These are phyloP conservation scores for Corymbia calophylla DNA, from an alignment of 441 rosid genomes.

Conservation along the genomic window DNA sequence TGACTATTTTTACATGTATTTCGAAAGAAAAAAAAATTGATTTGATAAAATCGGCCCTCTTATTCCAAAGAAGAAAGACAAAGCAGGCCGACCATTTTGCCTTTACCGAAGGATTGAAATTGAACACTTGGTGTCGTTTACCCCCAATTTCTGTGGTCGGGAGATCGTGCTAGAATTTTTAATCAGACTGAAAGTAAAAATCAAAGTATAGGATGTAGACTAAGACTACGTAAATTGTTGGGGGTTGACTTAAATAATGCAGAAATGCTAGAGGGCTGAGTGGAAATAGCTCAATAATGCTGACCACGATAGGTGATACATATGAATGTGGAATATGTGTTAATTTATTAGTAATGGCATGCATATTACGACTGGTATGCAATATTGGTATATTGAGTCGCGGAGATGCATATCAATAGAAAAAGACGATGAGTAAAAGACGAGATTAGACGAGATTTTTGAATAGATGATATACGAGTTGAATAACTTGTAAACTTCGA, in stretches of 20 bases:
- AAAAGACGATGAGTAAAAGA: not conserved
- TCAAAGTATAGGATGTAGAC: not conserved
- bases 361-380: no score
- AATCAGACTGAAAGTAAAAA: no score
- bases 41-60: not conserved
- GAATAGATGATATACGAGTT: not conserved
- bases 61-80: not conserved
- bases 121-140: not conserved
- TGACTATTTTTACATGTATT: not conserved
- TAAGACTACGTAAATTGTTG: no score
- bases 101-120: accelerated
- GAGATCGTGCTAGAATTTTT: not conserved
- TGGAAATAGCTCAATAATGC: not conserved
- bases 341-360: not conserved
- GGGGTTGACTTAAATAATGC: not conserved
- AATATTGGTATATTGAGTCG: not conserved
- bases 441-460: not conserved
- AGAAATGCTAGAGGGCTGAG: not conserved
- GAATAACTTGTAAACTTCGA: not conserved
- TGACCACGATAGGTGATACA: not conserved
- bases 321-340: not conserved
- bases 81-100: not conserved
- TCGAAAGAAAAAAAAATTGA: accelerated
- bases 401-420: not conserved
- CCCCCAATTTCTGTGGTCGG: not conserved